Evolutionary conservation across 768 basidiomycete genomes (phyloP).

Genomic region (Mrakia hoshinonis): DNA sequence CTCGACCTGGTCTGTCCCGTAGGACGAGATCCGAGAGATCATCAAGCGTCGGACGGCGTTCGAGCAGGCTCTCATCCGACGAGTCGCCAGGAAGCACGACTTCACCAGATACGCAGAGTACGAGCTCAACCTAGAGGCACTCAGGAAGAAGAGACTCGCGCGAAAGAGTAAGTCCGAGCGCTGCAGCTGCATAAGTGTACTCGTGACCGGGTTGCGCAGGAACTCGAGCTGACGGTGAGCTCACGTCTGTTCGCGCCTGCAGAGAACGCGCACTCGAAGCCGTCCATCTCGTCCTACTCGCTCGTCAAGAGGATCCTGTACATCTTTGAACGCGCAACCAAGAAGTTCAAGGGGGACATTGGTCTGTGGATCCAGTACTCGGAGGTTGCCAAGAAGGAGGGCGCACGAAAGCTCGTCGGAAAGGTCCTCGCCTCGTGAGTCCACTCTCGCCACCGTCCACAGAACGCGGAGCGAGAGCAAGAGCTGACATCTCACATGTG

Average conservation of each 20-base stretch:
- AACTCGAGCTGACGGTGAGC: neutral
- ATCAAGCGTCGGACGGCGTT: constrained; percentile 73
- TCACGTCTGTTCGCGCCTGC: neutral
- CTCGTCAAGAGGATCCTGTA: constrained; percentile 76
- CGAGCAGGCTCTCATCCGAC: constrained; percentile 73
- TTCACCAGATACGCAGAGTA: constrained; percentile 62
- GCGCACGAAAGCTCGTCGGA: constrained; percentile 68
- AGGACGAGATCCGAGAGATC: constrained; percentile 76
- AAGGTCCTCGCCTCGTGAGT: constrained; percentile 70
- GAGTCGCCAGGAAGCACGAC: constrained; percentile 75
- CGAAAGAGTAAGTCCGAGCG: constrained; percentile 30
- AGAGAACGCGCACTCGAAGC: constrained; percentile 31
- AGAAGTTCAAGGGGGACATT: constrained; percentile 79
- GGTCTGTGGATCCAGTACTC: constrained; percentile 84
- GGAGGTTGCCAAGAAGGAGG: constrained; percentile 68
- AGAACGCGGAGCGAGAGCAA: too few species aligned
- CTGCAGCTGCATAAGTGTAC: too few species aligned
- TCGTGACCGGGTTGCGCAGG: too few species aligned
- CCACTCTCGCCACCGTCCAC: too few species aligned
- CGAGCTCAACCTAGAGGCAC: constrained; percentile 35
- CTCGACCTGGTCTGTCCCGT: constrained; percentile 24
- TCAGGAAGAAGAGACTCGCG: constrained; percentile 31
- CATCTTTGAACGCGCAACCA: constrained; percentile 81
- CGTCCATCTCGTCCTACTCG: constrained; percentile 73
- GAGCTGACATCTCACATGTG: neutral